Percentiles rank a stretch among this genome's conserved stretches.
Evolutionary conservation across 768 basidiomycete species (phyloP).

Genomic region (Xerocomellus chrysenteron): DNA sequence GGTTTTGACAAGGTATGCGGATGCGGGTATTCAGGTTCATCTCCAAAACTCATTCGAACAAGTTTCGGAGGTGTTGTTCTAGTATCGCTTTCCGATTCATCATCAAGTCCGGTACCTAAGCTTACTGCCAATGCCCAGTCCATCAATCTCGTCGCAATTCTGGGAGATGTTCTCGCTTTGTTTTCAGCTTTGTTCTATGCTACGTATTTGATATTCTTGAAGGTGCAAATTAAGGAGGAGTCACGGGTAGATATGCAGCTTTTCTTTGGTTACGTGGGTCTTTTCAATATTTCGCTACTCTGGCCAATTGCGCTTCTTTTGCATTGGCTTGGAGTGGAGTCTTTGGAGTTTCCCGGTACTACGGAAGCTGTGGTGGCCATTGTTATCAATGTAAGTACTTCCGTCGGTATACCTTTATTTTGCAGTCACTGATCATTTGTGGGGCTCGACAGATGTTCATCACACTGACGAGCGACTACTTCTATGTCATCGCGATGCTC

Average conservation of each 20-base stretch:
- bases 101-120: slow-evolving; percentile 14
- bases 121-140: slow-evolving; percentile 13
- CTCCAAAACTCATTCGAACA: slow-evolving; percentile 9
- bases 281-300: slow-evolving; percentile 73
- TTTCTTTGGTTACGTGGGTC: slow-evolving; percentile 92
- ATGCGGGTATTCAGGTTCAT: not conserved
- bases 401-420: not conserved
- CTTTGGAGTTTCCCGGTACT: slow-evolving; percentile 67
- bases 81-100: slow-evolving; percentile 86
- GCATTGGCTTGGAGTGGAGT: slow-evolving; percentile 69
- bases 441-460: slow-evolving; percentile 64
- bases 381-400: slow-evolving; percentile 51
- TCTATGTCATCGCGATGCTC: slow-evolving; percentile 89
- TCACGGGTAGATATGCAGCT: slow-evolving; percentile 89
- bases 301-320: slow-evolving; percentile 81
- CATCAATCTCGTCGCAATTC: slow-evolving; percentile 27
- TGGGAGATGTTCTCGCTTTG: slow-evolving; percentile 84
- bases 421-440: not conserved
- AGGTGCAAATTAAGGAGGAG: slow-evolving; percentile 79
- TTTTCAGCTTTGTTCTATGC: slow-evolving; percentile 89
- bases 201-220: slow-evolving; percentile 84
- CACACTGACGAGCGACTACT: slow-evolving; percentile 79
- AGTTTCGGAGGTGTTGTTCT: slow-evolving; percentile 83
- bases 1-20: slow-evolving; percentile 70
- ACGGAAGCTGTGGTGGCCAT: slow-evolving; percentile 48